These are phyloP conservation scores for Saitozyma sp. DNA, from an alignment of 768 basidiomycete species.

Conservation along the genomic window DNA sequence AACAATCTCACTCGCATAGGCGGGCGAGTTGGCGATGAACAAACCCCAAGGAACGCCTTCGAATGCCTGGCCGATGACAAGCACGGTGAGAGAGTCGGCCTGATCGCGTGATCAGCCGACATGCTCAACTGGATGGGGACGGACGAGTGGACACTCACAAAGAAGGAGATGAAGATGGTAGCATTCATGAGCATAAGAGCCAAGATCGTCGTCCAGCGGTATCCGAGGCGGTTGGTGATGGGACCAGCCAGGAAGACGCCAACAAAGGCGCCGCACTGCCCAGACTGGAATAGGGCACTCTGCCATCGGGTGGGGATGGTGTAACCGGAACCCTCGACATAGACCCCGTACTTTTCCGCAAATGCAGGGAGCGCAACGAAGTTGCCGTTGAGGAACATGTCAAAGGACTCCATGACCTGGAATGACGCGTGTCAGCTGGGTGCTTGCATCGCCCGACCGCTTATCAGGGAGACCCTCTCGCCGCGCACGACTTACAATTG, in stretches of 20 bases:
- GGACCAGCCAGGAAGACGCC: slow-evolving; percentile 43
- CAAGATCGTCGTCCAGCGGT: slow-evolving; percentile 36
- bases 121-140: background rate
- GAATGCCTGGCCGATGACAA: slow-evolving; percentile 34
- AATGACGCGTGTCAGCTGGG: no score
- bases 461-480: background rate
- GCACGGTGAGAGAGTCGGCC: slow-evolving; percentile 31
- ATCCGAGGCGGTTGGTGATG: slow-evolving; percentile 36
- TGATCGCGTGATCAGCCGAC: background rate
- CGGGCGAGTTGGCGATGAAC: slow-evolving; percentile 44
- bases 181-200: slow-evolving; percentile 33
- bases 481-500: background rate
- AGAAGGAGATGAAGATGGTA: slow-evolving; percentile 39
- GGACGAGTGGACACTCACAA: background rate
- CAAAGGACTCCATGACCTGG: slow-evolving; percentile 10
- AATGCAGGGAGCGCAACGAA: slow-evolving; percentile 4
- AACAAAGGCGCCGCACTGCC: slow-evolving; percentile 38
- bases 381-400: slow-evolving; percentile 7
- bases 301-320: slow-evolving; percentile 39
- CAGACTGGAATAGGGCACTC: slow-evolving; percentile 30
- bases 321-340: background rate
- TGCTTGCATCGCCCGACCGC: background rate
- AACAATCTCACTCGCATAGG: slow-evolving; percentile 46
- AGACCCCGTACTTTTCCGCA: background rate
- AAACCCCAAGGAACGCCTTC: slow-evolving; percentile 44